phyloP scores from a whole-genome alignment of 2,329 filamentous ascomycete species.

The Simplicillium sp. region DNA sequence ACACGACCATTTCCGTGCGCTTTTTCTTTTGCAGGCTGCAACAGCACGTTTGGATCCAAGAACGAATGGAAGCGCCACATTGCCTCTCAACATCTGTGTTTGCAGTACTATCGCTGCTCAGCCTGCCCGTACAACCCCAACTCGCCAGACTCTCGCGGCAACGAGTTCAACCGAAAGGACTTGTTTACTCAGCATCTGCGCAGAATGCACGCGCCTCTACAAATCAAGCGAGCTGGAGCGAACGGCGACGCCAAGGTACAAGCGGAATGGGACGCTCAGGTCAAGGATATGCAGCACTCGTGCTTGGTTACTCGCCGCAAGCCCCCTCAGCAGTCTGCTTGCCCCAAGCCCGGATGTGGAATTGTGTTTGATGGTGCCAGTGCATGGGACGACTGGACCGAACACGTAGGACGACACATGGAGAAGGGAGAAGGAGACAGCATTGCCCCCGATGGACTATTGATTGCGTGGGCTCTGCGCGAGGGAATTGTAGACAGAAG shows the following conservation, averaged over 20 bases:
- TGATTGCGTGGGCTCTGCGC: conserved; percentile 53
- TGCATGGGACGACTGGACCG: conserved; percentile 85
- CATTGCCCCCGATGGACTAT: conserved; percentile 46
- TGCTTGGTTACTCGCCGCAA: conserved; percentile 64
- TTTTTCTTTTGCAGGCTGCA: conserved; percentile 76
- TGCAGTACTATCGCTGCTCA: conserved; percentile 56
- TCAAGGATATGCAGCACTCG: conserved; percentile 61
- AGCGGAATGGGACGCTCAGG: conserved; percentile 53
- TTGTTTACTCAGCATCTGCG: conserved; percentile 90
- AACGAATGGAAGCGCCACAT: conserved; percentile 98
- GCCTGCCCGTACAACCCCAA: conserved; percentile 39
- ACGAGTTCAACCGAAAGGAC: conserved; percentile 88
- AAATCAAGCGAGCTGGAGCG: conserved; percentile 47
- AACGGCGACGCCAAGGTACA: conserved; percentile 52
- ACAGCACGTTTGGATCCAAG: conserved; percentile 78
- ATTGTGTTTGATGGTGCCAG: conserved; percentile 59
- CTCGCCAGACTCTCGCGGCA: conserved; percentile 45
- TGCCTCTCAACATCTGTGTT: conserved; percentile 74
- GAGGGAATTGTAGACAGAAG: conserved; percentile 54
- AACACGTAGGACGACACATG: conserved; percentile 85
- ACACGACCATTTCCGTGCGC: conserved; percentile 75
- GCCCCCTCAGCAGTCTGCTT: conserved; percentile 63
- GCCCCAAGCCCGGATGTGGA: conserved; percentile 62
- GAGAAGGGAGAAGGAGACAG: conserved; percentile 58
- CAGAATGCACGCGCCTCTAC: conserved; percentile 77